These are phyloP conservation scores for Fusarium napiforme DNA, from an alignment of 2,329 filamentous ascomycete genomes.

Conservation along the genomic window DNA sequence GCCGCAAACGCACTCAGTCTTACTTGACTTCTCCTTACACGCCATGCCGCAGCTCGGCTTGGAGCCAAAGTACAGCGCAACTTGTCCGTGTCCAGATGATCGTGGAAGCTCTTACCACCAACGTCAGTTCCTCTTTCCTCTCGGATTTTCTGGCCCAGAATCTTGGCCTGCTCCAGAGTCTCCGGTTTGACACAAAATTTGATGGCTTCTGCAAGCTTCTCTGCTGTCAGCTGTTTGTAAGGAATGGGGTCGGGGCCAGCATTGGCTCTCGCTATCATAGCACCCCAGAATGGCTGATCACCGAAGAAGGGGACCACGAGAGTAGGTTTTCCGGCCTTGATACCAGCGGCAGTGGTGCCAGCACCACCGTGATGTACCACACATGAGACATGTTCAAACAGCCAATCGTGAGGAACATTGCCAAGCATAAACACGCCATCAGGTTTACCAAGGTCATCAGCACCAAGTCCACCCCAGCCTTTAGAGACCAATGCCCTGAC, in stretches of 20 bases:
- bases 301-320: constrained; percentile 89
- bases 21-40: constrained; percentile 73
- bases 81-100: constrained; percentile 73
- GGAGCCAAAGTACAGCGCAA: constrained; percentile 77
- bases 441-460: constrained; percentile 74
- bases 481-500: constrained; percentile 86
- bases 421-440: constrained; percentile 85
- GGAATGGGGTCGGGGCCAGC: constrained; percentile 78
- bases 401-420: constrained; percentile 89
- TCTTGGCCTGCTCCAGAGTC: constrained; percentile 65
- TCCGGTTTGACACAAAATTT: constrained; percentile 67
- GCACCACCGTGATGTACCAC: constrained; percentile 91
- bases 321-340: constrained; percentile 81
- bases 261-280: constrained; percentile 77
- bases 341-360: constrained; percentile 88
- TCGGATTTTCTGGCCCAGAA: constrained; percentile 72
- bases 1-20: constrained; percentile 79
- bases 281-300: constrained; percentile 85
- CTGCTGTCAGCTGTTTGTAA: constrained; percentile 72
- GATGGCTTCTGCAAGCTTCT: constrained; percentile 74
- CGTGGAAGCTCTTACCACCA: constrained; percentile 76
- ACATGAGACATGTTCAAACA: constrained; percentile 82
- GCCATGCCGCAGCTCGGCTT: constrained; percentile 77
- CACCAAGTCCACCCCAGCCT: constrained; percentile 87
- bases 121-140: constrained; percentile 72